phyloP scores from a whole-genome alignment of 345 rosid genomes.

The Populus alba region DNA sequence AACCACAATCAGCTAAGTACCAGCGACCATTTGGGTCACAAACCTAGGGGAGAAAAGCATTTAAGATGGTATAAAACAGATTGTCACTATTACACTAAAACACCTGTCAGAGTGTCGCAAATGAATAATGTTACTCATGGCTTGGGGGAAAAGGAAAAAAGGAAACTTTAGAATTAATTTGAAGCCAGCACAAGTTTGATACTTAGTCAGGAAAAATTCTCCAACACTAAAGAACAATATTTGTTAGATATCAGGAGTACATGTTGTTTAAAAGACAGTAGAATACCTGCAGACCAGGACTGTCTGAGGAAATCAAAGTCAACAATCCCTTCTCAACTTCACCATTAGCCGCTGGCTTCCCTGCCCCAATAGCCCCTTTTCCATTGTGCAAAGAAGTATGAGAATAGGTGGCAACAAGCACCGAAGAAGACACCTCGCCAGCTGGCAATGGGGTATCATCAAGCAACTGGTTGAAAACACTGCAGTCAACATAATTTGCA shows the following conservation, averaged over 20 bases:
- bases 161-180: conserved; percentile 5
- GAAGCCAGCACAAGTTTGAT: not conserved
- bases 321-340: conserved; percentile 93
- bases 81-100: not conserved
- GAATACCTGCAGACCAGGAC: conserved; percentile 75
- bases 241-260: not conserved
- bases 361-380: conserved; percentile 64
- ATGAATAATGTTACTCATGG: not conserved
- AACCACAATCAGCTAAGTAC: conserved; percentile 86
- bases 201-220: not conserved
- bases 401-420: conserved; percentile 71
- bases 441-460: conserved; percentile 90
- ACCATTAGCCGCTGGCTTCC: conserved; percentile 51
- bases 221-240: conserved; percentile 11
- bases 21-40: conserved; percentile 96
- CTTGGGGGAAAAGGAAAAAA: not conserved
- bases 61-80: conserved; percentile 8
- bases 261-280: conserved; percentile 13
- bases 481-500: conserved; percentile 40
- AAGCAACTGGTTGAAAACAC: conserved; percentile 86
- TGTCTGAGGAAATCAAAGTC: conserved; percentile 76
- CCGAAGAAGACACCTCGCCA: conserved; percentile 85
- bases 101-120: conserved; percentile 6
- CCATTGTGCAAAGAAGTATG: conserved; percentile 65
- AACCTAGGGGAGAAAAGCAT: conserved; percentile 51